Conservation (phyloP, 2,329 filamentous ascomycete species). For the Leptographium wingfieldii region DNA sequence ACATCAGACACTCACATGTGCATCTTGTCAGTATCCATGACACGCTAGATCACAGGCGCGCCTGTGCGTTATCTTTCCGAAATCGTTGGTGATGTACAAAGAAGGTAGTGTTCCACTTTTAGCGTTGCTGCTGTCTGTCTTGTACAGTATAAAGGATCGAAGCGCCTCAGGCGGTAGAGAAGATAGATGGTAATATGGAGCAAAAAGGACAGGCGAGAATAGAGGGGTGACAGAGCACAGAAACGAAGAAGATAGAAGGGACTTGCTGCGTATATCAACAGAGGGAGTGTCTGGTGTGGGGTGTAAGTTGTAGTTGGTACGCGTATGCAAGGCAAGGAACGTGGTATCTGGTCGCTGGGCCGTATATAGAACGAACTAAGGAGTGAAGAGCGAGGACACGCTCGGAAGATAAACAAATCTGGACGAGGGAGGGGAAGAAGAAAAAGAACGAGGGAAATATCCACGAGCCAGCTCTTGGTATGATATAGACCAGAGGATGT, state of each 20-base stretch:
- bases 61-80: no score
- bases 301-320: conserved; percentile 5
- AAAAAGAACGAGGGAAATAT: background rate
- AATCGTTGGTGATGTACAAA: background rate
- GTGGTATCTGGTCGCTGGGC: conserved; percentile 26
- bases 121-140: no score
- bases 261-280: conserved; percentile 4
- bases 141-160: background rate
- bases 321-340: conserved; percentile 21
- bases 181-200: conserved; percentile 3
- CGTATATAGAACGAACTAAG: background rate
- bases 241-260: no score
- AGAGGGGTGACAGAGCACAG: no score
- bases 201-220: no score
- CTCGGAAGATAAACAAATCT: conserved; percentile 14
- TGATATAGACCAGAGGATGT: conserved; percentile 29
- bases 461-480: conserved; percentile 43
- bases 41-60: conserved; percentile 2
- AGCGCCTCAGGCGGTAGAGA: background rate
- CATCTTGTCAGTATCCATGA: conserved; percentile 39
- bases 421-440: conserved; percentile 13
- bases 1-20: conserved; percentile 34
- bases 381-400: background rate
- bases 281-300: conserved; percentile 15
- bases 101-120: background rate